phyloP scores from a whole-genome alignment of 305 asterid genomes.

The Fraxinus sp. region DNA sequence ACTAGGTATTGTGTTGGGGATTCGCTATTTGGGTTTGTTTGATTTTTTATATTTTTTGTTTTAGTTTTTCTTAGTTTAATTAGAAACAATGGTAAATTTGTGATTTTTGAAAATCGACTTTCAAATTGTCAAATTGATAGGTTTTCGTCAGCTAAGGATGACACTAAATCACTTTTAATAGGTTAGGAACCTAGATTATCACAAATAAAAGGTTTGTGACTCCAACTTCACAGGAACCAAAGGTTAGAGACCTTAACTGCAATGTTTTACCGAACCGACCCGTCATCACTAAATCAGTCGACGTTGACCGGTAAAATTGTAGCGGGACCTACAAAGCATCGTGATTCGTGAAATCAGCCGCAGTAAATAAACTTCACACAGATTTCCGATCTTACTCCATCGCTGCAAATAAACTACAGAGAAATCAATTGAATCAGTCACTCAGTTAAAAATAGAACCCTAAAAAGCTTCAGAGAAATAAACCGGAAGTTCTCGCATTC shows the following conservation, averaged over 20 bases:
- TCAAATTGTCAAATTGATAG: not conserved
- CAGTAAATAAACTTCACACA: slow-evolving; percentile 15
- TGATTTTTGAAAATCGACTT: not conserved
- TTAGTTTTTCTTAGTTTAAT: not conserved
- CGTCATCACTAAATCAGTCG: slow-evolving; percentile 3
- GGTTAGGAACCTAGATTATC: not conserved
- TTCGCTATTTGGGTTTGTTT: not conserved
- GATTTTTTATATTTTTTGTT: not conserved
- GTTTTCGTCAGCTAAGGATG: not conserved
- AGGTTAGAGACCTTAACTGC: not conserved
- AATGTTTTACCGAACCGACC: not conserved
- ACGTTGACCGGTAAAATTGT: slow-evolving; percentile 12
- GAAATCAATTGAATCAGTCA: not conserved
- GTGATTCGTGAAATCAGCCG: slow-evolving; percentile 24
- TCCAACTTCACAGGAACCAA: not conserved
- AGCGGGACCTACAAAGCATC: not conserved
- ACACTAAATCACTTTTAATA: not conserved
- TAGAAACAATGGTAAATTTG: not conserved
- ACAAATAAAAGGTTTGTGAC: not conserved
- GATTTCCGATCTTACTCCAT: slow-evolving; percentile 21
- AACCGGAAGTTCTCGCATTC: slow-evolving; percentile 23
- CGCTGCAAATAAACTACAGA: slow-evolving; percentile 11
- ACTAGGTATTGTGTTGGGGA: not conserved
- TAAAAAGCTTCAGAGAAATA: slow-evolving; percentile 13
- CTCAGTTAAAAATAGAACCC: slow-evolving; percentile 9